phyloP scores from a whole-genome alignment of 768 basidiomycete genomes.

The Auriculariales sp. region DNA sequence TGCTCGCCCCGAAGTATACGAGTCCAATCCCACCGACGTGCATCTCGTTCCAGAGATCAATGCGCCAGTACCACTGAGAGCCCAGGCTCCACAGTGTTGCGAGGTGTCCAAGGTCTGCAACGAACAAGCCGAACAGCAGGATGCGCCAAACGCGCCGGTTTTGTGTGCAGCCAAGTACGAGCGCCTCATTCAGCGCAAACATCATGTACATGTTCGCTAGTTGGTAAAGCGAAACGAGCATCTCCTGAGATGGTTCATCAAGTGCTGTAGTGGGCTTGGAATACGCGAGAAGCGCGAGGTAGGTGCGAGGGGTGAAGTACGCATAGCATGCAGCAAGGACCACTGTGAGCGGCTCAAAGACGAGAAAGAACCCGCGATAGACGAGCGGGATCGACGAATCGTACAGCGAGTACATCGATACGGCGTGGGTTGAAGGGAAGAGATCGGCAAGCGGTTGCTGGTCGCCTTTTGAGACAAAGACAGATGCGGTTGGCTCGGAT shows the following conservation, averaged over 20 bases:
- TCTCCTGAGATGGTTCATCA: conserved; percentile 10
- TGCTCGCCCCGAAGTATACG: conserved; percentile 31
- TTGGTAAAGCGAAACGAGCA: conserved; percentile 28
- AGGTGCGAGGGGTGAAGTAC: conserved; percentile 21
- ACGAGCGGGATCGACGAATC: conserved; percentile 7
- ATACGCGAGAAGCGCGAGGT: conserved; percentile 22
- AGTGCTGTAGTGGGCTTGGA: conserved; percentile 6
- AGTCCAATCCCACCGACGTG: conserved; percentile 40
- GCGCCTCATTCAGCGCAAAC: conserved; percentile 35
- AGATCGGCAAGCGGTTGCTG: too few species aligned
- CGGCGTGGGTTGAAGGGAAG: too few species aligned
- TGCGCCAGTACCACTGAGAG: conserved; percentile 24
- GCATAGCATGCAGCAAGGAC: conserved; percentile 35
- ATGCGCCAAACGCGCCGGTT: conserved; percentile 27
- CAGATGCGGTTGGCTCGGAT: too few species aligned
- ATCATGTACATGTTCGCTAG: conserved; percentile 36
- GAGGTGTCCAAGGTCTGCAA: conserved; percentile 37
- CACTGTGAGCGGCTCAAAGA: conserved; percentile 36
- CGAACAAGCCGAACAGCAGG: conserved; percentile 27
- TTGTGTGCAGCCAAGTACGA: conserved; percentile 30
- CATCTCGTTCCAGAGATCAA: conserved; percentile 40
- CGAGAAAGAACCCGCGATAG: conserved; percentile 35
- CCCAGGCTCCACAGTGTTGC: conserved; percentile 30
- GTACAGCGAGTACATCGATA: not conserved
- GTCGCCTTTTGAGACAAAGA: too few species aligned